Conservation (phyloP, 2,329 filamentous ascomycete genomes). For the Hymenoscyphus infarciens region DNA sequence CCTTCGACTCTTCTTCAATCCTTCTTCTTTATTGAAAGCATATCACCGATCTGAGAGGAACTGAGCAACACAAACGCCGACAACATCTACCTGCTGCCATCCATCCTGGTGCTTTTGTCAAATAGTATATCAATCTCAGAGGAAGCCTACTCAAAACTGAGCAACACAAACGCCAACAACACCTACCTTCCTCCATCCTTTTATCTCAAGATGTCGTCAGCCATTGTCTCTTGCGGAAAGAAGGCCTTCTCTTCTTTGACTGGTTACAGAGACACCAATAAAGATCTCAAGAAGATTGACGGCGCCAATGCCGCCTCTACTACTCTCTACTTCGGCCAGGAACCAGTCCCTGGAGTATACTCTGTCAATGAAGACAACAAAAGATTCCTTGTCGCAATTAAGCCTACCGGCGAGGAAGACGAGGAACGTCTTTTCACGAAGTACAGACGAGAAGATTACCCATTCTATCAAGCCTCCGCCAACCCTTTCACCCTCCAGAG, state of each 20-base stretch:
- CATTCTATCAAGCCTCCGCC: neutral
- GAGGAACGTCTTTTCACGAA: slow-evolving; percentile 15
- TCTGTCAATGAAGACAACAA: slow-evolving; percentile 8
- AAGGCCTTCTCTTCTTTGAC: neutral
- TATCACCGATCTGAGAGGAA: too few species aligned
- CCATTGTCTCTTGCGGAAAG: neutral
- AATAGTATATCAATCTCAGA: too few species aligned
- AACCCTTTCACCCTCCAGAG: neutral
- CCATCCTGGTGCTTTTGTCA: too few species aligned
- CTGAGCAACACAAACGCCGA: too few species aligned
- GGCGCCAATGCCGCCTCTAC: slow-evolving; percentile 1
- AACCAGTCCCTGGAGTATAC: slow-evolving; percentile 25
- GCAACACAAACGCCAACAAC: neutral
- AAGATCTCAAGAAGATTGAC: slow-evolving; percentile 2
- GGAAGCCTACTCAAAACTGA: too few species aligned
- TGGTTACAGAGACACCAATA: neutral
- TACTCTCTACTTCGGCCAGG: slow-evolving; percentile 12
- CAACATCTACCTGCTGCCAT: too few species aligned
- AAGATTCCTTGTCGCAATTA: slow-evolving; percentile 20
- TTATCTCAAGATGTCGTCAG: neutral
- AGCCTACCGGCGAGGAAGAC: slow-evolving; percentile 13
- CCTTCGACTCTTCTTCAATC: neutral
- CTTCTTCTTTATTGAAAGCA: neutral
- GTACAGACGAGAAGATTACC: neutral
- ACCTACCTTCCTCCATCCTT: neutral